A percentile compares a stretch with the other conserved stretches of the same genome.
Evolutionary conservation across 2,329 filamentous ascomycete genomes (phyloP).

Genomic region (Apiospora pterosperma): DNA sequence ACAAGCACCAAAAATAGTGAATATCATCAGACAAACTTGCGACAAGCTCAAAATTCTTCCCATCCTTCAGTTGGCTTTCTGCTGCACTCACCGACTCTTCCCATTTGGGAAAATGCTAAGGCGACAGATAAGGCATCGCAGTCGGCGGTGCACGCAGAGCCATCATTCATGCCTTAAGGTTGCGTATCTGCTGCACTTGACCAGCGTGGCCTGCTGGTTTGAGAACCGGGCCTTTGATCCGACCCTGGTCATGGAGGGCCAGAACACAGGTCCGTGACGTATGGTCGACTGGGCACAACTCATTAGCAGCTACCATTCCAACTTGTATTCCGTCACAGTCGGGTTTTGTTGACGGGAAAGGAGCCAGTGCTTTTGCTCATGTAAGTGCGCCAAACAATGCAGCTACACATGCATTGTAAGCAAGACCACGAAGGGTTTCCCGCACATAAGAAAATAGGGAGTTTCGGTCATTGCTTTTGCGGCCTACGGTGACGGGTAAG

Average conservation of each 20-base stretch:
- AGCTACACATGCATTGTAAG: neutral
- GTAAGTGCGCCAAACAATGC: neutral
- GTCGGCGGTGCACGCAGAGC: neutral
- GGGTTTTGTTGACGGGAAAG: neutral
- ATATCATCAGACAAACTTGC: constrained; percentile 2
- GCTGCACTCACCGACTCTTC: constrained; percentile 12
- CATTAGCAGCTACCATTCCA: neutral
- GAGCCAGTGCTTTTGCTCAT: neutral
- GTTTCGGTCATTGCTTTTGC: neutral
- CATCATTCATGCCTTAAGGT: constrained; percentile 1
- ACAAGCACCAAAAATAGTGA: constrained; percentile 6
- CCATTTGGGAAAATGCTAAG: neutral
- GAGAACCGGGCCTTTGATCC: neutral
- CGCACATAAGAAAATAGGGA: neutral
- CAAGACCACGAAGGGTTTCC: neutral
- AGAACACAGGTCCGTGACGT: constrained; percentile 1
- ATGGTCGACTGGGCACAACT: neutral
- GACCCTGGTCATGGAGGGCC: neutral
- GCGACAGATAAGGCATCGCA: neutral
- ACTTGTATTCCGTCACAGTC: neutral
- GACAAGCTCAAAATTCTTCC: neutral
- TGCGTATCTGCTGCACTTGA: neutral
- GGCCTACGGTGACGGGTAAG: neutral
- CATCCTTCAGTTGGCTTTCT: neutral
- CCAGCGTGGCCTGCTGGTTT: neutral